Evolutionary conservation across 306 rosid species (phyloP).

Genomic region (Geum urbanum): DNA sequence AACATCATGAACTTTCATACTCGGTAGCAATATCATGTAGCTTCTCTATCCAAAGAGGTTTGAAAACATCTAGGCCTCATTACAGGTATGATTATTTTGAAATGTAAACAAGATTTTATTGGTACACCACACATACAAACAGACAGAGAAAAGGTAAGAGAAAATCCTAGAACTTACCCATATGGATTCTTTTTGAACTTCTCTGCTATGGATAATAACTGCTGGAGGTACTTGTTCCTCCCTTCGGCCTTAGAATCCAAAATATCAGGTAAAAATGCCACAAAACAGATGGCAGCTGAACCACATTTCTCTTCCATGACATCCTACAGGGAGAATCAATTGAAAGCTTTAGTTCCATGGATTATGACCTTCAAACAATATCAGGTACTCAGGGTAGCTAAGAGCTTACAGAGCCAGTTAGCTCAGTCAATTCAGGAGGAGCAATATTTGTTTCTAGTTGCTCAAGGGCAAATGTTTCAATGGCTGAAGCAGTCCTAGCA

Average conservation of each 20-base stretch:
- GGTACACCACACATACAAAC: neutral
- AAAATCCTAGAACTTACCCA: conserved; percentile 45
- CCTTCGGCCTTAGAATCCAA: conserved; percentile 98
- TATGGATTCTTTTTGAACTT: conserved; percentile 90
- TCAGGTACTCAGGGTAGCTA: conserved; percentile 15
- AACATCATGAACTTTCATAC: neutral
- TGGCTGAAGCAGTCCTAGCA: conserved; percentile 75
- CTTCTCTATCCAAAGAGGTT: conserved; percentile 3
- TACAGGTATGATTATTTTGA: neutral
- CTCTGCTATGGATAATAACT: conserved; percentile 79
- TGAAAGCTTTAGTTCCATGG: conserved; percentile 8
- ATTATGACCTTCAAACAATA: conserved; percentile 6
- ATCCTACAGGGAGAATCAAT: conserved; percentile 42
- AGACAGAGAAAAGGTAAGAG: neutral
- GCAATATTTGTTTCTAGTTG: conserved; percentile 82
- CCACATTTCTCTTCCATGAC: conserved; percentile 92
- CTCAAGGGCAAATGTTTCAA: conserved; percentile 82
- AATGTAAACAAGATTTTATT: neutral
- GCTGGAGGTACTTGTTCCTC: conserved; percentile 74
- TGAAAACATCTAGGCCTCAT: too few relatives aligned
- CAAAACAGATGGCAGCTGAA: conserved; percentile 91
- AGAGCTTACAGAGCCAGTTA: conserved; percentile 61
- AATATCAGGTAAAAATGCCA: conserved; percentile 92
- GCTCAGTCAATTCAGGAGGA: conserved; percentile 93
- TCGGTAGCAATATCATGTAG: neutral